Evolutionary conservation across 2,329 filamentous ascomycete species (phyloP).

Genomic region (Pochonia chlamydosporia): DNA sequence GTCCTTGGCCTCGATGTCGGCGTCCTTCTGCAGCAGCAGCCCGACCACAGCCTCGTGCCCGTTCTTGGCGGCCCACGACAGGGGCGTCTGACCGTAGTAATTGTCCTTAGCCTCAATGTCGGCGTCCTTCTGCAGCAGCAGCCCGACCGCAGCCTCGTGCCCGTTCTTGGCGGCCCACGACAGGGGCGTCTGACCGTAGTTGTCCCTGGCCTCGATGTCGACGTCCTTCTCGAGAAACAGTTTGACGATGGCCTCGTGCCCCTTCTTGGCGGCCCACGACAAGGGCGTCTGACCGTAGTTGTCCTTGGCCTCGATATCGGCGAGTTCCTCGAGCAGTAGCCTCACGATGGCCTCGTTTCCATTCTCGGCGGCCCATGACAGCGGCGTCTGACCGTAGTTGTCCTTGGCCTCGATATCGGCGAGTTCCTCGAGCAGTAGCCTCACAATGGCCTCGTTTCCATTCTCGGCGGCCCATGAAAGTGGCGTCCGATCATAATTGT

Average conservation of each 20-base stretch:
- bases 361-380: background rate
- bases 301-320: slow-evolving; percentile 2
- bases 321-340: slow-evolving; percentile 1
- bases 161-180: background rate
- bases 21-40: too few species aligned
- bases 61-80: background rate
- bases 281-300: background rate
- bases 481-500: background rate
- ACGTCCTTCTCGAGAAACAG: slow-evolving; percentile 6
- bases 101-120: background rate
- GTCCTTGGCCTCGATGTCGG: too few species aligned
- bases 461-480: background rate
- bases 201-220: background rate
- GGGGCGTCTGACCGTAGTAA: background rate
- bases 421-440: background rate
- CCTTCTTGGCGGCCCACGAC: slow-evolving; percentile 2
- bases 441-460: background rate
- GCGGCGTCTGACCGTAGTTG: background rate
- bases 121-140: background rate
- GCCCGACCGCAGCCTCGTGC: background rate
- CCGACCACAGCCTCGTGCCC: background rate
- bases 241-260: slow-evolving; percentile 7
- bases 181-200: background rate
- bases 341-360: slow-evolving; percentile 10
- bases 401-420: slow-evolving; percentile 1